Percentiles rank a stretch among this genome's conserved stretches.
Conservation (phyloP, 768 basidiomycete species). For the Chalciporus piperatus region DNA sequence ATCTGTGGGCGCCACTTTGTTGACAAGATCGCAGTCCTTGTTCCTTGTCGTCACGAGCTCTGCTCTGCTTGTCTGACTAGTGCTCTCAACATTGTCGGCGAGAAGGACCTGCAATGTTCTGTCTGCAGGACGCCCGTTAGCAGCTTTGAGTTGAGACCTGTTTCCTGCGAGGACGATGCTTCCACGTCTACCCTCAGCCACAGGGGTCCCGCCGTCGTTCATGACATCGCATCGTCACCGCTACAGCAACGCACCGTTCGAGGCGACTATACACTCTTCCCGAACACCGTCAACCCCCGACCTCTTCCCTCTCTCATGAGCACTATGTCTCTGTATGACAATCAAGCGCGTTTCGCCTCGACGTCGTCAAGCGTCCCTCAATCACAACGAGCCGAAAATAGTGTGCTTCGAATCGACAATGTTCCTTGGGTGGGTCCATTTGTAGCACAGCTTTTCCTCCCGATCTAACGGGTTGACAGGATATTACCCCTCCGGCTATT, state of each 20-base stretch:
- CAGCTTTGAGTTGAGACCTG: slow-evolving; percentile 57
- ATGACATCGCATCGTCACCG: slow-evolving; percentile 19
- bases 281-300: slow-evolving; percentile 25
- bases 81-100: slow-evolving; percentile 84
- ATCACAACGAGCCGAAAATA: slow-evolving; percentile 34
- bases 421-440: slow-evolving; percentile 72
- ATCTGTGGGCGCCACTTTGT: slow-evolving; percentile 52
- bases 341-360: slow-evolving; percentile 17
- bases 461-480: slow-evolving; percentile 40
- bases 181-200: slow-evolving; percentile 13
- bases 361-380: slow-evolving; percentile 12
- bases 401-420: slow-evolving; percentile 82
- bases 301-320: slow-evolving; percentile 32
- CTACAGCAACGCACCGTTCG: slow-evolving; percentile 25
- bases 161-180: slow-evolving; percentile 24
- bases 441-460: not conserved
- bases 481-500: slow-evolving; percentile 79
- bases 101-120: slow-evolving; percentile 84
- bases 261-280: slow-evolving; percentile 26
- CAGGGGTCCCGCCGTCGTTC: slow-evolving; percentile 7
- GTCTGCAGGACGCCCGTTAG: slow-evolving; percentile 70
- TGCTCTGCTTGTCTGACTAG: slow-evolving; percentile 83
- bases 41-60: slow-evolving; percentile 72
- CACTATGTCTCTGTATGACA: slow-evolving; percentile 30
- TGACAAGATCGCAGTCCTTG: slow-evolving; percentile 58